These are phyloP conservation scores for Fusarium sp. DNA, from an alignment of 2,329 filamentous ascomycete genomes.

Conservation along the genomic window DNA sequence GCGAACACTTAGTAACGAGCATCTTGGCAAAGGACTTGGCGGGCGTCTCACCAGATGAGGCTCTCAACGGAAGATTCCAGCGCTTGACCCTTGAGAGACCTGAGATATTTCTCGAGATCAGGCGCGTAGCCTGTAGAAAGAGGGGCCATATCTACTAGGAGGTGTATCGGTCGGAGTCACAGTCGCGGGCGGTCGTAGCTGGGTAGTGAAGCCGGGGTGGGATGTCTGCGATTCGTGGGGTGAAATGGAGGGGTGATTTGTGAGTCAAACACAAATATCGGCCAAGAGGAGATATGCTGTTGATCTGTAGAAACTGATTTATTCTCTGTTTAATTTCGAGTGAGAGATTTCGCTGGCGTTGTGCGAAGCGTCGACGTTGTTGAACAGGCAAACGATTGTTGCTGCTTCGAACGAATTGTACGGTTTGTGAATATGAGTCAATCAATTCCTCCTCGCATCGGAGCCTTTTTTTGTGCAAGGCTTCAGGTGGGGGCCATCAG, in stretches of 20 bases:
- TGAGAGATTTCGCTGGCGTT: neutral
- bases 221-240: constrained; percentile 31
- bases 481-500: constrained; percentile 38
- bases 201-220: constrained; percentile 33
- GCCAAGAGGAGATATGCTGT: neutral
- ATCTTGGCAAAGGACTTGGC: neutral
- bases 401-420: constrained; percentile 12
- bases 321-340: neutral
- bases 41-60: constrained; percentile 75
- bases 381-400: constrained; percentile 17
- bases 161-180: constrained; percentile 4
- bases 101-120: constrained; percentile 80
- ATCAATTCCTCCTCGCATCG: constrained; percentile 32
- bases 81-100: constrained; percentile 77
- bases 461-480: constrained; percentile 44
- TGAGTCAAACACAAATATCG: constrained; percentile 12
- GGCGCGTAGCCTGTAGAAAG: constrained; percentile 64
- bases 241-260: constrained; percentile 33
- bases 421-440: constrained; percentile 39
- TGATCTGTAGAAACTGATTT: neutral
- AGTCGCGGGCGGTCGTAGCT: constrained; percentile 12
- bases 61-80: constrained; percentile 86
- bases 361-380: constrained; percentile 7
- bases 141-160: constrained; percentile 47
- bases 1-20: constrained; percentile 17